phyloP scores from a whole-genome alignment of 495 filamentous ascomycete species.

The Penicillium manginii region DNA sequence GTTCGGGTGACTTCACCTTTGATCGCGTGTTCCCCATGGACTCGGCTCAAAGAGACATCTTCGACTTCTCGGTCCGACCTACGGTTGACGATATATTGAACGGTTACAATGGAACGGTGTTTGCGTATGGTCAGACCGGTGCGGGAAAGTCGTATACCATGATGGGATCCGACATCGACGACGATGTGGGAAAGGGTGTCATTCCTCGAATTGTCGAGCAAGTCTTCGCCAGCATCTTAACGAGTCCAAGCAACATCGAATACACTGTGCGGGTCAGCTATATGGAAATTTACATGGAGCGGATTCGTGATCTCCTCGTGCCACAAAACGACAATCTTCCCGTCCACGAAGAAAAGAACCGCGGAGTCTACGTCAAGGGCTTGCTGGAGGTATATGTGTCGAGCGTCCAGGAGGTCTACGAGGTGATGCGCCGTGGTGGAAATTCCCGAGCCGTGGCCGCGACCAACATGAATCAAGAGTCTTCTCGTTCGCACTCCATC shows the following conservation, averaged over 20 bases:
- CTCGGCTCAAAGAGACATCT: constrained; percentile 85
- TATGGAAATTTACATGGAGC: constrained; percentile 99
- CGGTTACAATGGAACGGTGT: constrained; percentile 98
- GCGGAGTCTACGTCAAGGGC: constrained; percentile 96
- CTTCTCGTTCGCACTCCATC: constrained; percentile 96
- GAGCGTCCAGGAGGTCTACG: constrained; percentile 93
- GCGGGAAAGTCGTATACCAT: constrained; percentile 99
- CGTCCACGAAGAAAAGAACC: constrained; percentile 94
- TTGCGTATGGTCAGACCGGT: constrained; percentile 98
- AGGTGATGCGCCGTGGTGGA: constrained; percentile 94
- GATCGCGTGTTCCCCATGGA: constrained; percentile 95
- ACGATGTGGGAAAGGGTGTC: constrained; percentile 85
- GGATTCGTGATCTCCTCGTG: constrained; percentile 88
- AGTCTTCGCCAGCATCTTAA: constrained; percentile 92
- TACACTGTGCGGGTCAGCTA: constrained; percentile 98
- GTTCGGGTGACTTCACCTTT: constrained; percentile 87
- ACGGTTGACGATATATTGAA: constrained; percentile 98
- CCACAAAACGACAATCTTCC: constrained; percentile 96
- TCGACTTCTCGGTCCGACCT: constrained; percentile 93
- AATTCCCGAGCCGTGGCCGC: constrained; percentile 87
- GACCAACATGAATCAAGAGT: constrained; percentile 99
- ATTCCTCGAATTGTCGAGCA: constrained; percentile 98
- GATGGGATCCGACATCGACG: constrained; percentile 98
- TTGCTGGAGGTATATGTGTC: constrained; percentile 94
- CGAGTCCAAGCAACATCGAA: constrained; percentile 91